Base-by-base conservation (phyloP, 139 green algal species). In the Nannochloris sp. region DNA sequence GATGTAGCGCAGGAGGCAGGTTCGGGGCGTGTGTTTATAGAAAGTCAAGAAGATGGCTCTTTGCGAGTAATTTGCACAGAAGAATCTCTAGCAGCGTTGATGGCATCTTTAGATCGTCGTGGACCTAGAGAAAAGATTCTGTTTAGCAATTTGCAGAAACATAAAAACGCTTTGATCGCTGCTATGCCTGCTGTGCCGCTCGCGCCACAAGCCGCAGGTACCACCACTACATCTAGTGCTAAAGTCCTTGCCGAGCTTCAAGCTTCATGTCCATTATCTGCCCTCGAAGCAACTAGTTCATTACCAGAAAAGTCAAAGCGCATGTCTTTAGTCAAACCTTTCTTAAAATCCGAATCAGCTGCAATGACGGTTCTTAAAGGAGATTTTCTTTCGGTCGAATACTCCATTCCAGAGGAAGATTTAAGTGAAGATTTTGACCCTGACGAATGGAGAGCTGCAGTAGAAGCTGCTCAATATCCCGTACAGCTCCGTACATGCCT, bases 111-210 rank as follows among this genome's bases (percentile, higher is more conserved):
- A 27, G 78, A 89, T 37, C 62, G 67, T 1, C 38, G 63, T n/a
- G 85, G 85, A 2, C 54, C 71, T 4, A 71, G 85, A 3, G 85
- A 92, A 57, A 73, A 70, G 1, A 13, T 25, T 4, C 66, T 87
- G 30, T 70, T 68, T n/a, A 48, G 44, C 12, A 70, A 75, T 1
- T 65, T 87, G 46, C 14, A 74, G 24, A 70, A 67, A 12, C 31
- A 67, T 24, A 42, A 55, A 23, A 53, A 54, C 1, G 27, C 29
- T 36, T 44, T 80, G 6, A 48, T 60, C 25, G 51, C 55, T 2
- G 61, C 31, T 33, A 80, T 84, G 74, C 77, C 77, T 12, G 48
- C 68, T 25, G 35, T 36, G 14, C 19, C 54, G 24, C 25, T 65
- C 1, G 31, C 33, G 6, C 47, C 64, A 8, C 36, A 55, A 69